Evolutionary conservation across 139 green algal genomes (phyloP).

Genomic region (Gonium pectorale): DNA sequence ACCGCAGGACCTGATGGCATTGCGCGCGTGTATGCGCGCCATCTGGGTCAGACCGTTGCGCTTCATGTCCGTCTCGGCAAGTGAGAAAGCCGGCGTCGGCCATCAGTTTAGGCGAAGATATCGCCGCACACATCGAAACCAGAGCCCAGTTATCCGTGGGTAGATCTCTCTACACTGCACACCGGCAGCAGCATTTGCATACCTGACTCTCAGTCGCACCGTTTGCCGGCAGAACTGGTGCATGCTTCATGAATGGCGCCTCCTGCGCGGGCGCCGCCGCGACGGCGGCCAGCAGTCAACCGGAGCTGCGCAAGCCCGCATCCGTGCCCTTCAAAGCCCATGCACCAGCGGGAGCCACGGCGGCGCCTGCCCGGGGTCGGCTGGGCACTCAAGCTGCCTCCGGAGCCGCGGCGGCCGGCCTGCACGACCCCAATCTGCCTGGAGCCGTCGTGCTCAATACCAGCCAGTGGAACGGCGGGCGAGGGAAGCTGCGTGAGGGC

Average conservation of each 20-base stretch:
- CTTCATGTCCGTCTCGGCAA: too few relatives aligned
- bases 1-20: too few relatives aligned
- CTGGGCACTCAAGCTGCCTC: not conserved
- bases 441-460: constrained; percentile 76
- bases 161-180: too few relatives aligned
- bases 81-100: too few relatives aligned
- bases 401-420: not conserved
- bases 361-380: not conserved
- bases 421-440: constrained; percentile 69
- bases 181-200: too few relatives aligned
- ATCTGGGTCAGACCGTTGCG: too few relatives aligned
- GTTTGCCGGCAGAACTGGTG: constrained; percentile 19
- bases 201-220: too few relatives aligned
- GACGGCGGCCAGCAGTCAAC: not conserved
- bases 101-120: too few relatives aligned
- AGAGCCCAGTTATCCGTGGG: too few relatives aligned
- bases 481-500: constrained; percentile 44
- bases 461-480: constrained; percentile 60
- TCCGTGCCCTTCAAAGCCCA: not conserved
- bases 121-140: too few relatives aligned
- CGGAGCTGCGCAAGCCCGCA: not conserved
- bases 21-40: too few relatives aligned
- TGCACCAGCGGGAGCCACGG: not conserved
- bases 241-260: constrained; percentile 55
- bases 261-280: not conserved